These are phyloP conservation scores for Clavariopsis aquatica DNA, from an alignment of 495 filamentous ascomycete genomes.

Conservation along the genomic window DNA sequence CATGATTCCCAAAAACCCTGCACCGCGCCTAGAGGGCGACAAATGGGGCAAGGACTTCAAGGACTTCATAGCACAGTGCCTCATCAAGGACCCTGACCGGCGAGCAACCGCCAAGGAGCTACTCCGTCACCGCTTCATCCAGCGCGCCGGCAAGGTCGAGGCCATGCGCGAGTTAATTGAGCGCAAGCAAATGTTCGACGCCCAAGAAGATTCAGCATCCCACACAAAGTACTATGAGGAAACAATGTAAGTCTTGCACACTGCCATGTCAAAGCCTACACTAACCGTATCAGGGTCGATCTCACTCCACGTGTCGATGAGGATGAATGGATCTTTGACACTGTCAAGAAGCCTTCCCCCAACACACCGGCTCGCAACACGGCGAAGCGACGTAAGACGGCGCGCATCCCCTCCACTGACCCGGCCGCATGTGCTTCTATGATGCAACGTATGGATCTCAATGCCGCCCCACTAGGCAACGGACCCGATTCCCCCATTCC, in stretches of 20 bases:
- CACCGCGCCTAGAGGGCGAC: slow-evolving; percentile 79
- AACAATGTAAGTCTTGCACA: slow-evolving; percentile 59
- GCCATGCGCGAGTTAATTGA: slow-evolving; percentile 83
- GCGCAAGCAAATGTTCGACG: slow-evolving; percentile 77
- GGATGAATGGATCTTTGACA: slow-evolving; percentile 98
- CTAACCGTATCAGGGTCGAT: slow-evolving; percentile 53
- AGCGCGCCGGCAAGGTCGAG: slow-evolving; percentile 79
- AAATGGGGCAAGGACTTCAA: slow-evolving; percentile 88
- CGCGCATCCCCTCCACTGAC: slow-evolving; percentile 46
- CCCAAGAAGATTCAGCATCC: slow-evolving; percentile 55
- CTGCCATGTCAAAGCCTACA: slow-evolving; percentile 1
- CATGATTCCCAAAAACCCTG: slow-evolving; percentile 87
- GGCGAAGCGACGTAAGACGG: slow-evolving; percentile 54
- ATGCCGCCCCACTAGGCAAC: slow-evolving; percentile 44
- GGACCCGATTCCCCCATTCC: slow-evolving; percentile 15
- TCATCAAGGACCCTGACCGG: slow-evolving; percentile 85
- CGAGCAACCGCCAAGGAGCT: slow-evolving; percentile 85
- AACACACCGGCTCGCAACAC: slow-evolving; percentile 42
- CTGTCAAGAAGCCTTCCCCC: slow-evolving; percentile 61
- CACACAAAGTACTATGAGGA: slow-evolving; percentile 87
- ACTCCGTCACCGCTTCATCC: slow-evolving; percentile 86
- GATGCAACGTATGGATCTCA: slow-evolving; percentile 62
- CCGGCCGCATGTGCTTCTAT: slow-evolving; percentile 50
- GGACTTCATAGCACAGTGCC: slow-evolving; percentile 85
- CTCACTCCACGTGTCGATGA: slow-evolving; percentile 66